A percentile compares a stretch with the other conserved stretches of the same genome.
Evolutionary conservation across 2,329 filamentous ascomycete species (phyloP).

Genomic region (Aspergillus uvarum): DNA sequence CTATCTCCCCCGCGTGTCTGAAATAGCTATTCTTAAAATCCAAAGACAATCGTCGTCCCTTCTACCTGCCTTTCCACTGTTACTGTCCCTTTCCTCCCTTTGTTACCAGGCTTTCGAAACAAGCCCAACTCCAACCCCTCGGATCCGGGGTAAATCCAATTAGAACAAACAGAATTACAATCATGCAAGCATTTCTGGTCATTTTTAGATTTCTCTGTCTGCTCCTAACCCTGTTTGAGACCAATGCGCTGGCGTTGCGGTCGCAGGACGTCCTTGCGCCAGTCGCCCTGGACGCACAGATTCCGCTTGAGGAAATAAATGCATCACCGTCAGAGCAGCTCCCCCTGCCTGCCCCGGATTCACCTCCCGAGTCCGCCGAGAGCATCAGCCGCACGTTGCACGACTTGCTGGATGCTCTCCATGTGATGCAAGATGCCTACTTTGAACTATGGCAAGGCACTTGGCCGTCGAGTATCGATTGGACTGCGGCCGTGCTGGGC

Average conservation of each 20-base stretch:
- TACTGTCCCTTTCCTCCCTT: background rate
- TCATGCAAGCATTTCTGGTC: slow-evolving; percentile 15
- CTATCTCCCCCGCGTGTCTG: background rate
- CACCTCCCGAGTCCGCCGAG: slow-evolving; percentile 18
- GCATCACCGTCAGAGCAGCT: slow-evolving; percentile 11
- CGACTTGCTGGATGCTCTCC: slow-evolving; percentile 62
- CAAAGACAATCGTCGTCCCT: background rate
- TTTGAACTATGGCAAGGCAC: slow-evolving; percentile 75
- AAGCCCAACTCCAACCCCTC: background rate
- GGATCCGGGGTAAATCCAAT: background rate
- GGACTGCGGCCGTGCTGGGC: slow-evolving; percentile 82
- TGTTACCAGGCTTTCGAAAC: background rate
- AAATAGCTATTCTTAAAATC: slow-evolving; percentile 4
- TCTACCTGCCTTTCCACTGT: background rate
- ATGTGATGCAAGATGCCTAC: slow-evolving; percentile 74
- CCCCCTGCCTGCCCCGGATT: slow-evolving; percentile 17
- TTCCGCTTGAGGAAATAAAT: slow-evolving; percentile 11
- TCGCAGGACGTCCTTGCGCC: slow-evolving; percentile 26
- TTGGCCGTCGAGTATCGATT: slow-evolving; percentile 87
- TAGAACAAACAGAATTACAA: slow-evolving; percentile 11
- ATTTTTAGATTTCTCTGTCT: slow-evolving; percentile 26
- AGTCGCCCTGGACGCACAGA: slow-evolving; percentile 14
- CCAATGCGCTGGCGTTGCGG: slow-evolving; percentile 33
- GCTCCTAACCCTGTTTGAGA: slow-evolving; percentile 19
- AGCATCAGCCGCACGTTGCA: slow-evolving; percentile 28